Conservation (phyloP, 345 rosid species). For the Eucalyptus grandis region DNA sequence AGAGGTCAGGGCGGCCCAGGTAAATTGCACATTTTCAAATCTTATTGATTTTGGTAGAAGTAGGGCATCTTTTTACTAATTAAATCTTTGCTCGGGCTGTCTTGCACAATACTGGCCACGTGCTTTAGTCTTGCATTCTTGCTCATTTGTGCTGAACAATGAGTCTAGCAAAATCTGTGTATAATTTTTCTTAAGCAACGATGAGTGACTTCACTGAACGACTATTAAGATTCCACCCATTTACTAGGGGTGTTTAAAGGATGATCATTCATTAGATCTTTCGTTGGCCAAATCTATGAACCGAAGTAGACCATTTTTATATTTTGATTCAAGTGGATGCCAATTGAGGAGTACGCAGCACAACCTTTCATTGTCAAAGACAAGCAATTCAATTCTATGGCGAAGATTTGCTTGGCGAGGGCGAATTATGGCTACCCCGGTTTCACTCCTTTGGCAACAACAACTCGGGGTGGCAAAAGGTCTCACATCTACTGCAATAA, state of each 20-base stretch:
- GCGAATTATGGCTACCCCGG: conserved; percentile 31
- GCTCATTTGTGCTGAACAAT: too few species aligned
- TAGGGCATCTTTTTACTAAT: too few species aligned
- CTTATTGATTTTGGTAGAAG: not conserved
- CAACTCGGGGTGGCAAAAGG: conserved; percentile 33
- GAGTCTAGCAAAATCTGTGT: too few species aligned
- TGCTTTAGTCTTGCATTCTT: too few species aligned
- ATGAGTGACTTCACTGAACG: too few species aligned
- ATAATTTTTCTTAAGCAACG: too few species aligned
- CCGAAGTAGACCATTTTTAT: not conserved
- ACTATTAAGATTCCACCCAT: too few species aligned
- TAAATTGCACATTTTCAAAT: not conserved
- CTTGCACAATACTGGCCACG: too few species aligned
- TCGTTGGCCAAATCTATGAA: not conserved
- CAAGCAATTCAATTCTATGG: conserved; percentile 25
- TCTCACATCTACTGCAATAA: conserved; percentile 39
- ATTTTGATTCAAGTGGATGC: conserved; percentile 49
- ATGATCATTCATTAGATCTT: too few species aligned
- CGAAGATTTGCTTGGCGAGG: conserved; percentile 46
- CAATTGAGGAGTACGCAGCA: conserved; percentile 41
- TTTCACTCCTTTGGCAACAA: conserved; percentile 21
- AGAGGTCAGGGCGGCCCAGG: conserved; percentile 25
- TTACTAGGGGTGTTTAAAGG: too few species aligned
- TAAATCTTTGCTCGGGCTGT: too few species aligned
- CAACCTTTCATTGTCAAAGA: conserved; percentile 38